These are phyloP conservation scores for Bifiguratus adelaidae DNA, from an alignment of 192 early-diverging fungal genomes.

Conservation along the genomic window DNA sequence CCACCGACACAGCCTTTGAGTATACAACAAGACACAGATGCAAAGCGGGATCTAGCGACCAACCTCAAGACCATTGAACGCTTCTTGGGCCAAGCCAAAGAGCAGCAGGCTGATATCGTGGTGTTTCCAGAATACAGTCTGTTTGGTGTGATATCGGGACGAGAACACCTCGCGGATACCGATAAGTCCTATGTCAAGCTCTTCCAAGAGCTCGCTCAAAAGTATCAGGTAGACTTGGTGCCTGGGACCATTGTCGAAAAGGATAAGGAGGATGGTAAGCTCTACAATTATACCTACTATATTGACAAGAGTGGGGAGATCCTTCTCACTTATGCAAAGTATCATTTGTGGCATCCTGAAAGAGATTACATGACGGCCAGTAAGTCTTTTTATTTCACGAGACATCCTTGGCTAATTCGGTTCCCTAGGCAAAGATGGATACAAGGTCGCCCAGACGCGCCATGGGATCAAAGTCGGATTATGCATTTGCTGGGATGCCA, in stretches of 20 bases:
- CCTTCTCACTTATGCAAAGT: constrained; percentile 10
- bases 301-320: constrained; percentile 16
- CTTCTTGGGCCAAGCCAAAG: no score
- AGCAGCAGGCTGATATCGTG: background rate
- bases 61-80: no score
- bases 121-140: constrained; percentile 9
- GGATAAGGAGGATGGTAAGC: background rate
- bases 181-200: background rate
- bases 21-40: no score
- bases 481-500: constrained; percentile 19
- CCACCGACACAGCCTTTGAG: no score
- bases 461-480: constrained; percentile 13
- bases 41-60: no score
- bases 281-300: constrained; percentile 16
- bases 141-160: constrained; percentile 4
- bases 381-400: background rate
- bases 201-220: constrained; percentile 8
- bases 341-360: constrained; percentile 14
- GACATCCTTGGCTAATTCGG: background rate
- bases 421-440: background rate
- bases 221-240: constrained; percentile 16
- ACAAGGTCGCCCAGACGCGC: constrained; percentile 5
- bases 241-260: constrained; percentile 17
- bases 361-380: constrained; percentile 6
- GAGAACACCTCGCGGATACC: background rate